Evolutionary conservation across 2,329 filamentous ascomycete genomes (phyloP).

Genomic region (Sclerotinia spermophila): DNA sequence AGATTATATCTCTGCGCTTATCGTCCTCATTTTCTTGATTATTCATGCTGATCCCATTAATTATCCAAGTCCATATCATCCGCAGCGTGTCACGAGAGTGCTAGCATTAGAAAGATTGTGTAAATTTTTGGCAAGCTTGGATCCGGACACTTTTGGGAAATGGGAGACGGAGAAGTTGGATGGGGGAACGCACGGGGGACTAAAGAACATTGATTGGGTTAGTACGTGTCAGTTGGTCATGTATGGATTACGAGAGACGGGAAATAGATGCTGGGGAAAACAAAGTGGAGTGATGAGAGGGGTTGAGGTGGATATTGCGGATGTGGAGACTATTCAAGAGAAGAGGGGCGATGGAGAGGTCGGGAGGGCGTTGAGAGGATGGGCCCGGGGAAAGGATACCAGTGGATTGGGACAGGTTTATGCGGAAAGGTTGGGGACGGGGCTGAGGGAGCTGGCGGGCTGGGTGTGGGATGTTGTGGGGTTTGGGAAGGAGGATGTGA

Average conservation of each 20-base stretch:
- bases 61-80: conserved; percentile 48
- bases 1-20: conserved; percentile 47
- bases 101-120: conserved; percentile 52
- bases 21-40: conserved; percentile 39
- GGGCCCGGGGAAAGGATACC: background rate
- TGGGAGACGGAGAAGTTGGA: background rate
- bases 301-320: background rate
- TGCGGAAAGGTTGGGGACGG: background rate
- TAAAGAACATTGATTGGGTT: conserved; percentile 22
- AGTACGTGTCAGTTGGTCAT: conserved; percentile 12
- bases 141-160: conserved; percentile 25
- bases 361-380: background rate
- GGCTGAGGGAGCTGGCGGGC: background rate
- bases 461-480: conserved; percentile 7
- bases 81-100: conserved; percentile 49
- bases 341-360: background rate
- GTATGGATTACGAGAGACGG: conserved; percentile 3
- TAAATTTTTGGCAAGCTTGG: conserved; percentile 45
- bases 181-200: background rate
- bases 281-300: conserved; percentile 8
- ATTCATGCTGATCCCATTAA: conserved; percentile 48
- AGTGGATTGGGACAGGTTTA: background rate
- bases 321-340: conserved; percentile 4
- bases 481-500: background rate
- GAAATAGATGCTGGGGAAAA: conserved; percentile 9